These are phyloP conservation scores for Auriculariales sp. DNA, from an alignment of 768 basidiomycete genomes.

Conservation along the genomic window DNA sequence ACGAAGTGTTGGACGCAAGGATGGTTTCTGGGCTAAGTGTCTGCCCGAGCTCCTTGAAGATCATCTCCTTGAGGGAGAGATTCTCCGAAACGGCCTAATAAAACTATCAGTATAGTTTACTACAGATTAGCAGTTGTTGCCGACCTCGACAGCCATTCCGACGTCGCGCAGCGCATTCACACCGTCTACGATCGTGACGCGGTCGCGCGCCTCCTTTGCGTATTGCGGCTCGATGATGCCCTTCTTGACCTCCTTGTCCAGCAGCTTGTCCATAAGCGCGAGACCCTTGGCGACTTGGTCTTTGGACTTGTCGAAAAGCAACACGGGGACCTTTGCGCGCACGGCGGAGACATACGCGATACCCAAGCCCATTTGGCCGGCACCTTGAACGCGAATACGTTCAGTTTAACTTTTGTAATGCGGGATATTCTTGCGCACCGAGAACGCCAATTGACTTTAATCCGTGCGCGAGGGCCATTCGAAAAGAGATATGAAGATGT, in stretches of 20 bases:
- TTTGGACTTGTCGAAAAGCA: constrained; percentile 68
- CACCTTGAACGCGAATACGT: constrained; percentile 38
- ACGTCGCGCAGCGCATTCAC: constrained; percentile 55
- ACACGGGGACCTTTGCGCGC: constrained; percentile 72
- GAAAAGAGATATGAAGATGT: too few relatives aligned
- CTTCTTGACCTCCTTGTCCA: constrained; percentile 83
- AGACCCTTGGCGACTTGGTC: constrained; percentile 64
- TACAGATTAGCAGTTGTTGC: neutral
- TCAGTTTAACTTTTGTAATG: neutral
- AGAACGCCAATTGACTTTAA: constrained; percentile 65
- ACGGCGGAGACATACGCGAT: constrained; percentile 81
- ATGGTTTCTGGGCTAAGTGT: constrained; percentile 62
- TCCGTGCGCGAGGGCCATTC: constrained; percentile 52
- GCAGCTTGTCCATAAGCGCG: constrained; percentile 60
- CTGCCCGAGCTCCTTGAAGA: constrained; percentile 58
- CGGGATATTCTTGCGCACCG: constrained; percentile 6
- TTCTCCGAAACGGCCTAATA: constrained; percentile 76
- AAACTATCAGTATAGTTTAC: neutral
- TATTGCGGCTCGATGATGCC: constrained; percentile 54
- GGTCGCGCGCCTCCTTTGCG: constrained; percentile 56
- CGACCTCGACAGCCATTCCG: constrained; percentile 83
- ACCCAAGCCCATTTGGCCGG: constrained; percentile 54
- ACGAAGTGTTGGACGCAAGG: constrained; percentile 85
- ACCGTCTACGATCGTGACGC: constrained; percentile 48
- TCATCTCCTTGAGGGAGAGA: constrained; percentile 55